Conservation (phyloP, 2,329 filamentous ascomycete genomes). For the Thielaviopsis populi region DNA sequence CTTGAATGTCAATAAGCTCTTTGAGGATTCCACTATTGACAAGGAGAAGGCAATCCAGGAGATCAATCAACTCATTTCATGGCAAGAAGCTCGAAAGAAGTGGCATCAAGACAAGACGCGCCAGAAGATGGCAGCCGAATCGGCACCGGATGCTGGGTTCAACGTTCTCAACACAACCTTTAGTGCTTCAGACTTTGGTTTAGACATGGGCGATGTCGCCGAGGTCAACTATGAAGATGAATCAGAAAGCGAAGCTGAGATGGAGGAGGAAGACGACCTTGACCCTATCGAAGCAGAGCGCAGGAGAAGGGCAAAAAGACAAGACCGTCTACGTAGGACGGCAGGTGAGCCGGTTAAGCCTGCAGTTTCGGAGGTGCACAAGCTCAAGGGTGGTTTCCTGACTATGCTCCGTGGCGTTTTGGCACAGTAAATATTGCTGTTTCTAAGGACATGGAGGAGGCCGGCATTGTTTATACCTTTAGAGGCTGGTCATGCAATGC, state of each 20-base stretch:
- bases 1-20: conserved; percentile 86
- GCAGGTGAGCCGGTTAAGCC: conserved; percentile 80
- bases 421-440: conserved; percentile 40
- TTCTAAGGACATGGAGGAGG: not conserved
- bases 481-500: too few relatives aligned
- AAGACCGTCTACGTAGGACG: conserved; percentile 63
- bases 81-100: conserved; percentile 91
- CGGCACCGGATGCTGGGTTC: conserved; percentile 28
- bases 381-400: conserved; percentile 65
- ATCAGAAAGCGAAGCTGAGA: conserved; percentile 44
- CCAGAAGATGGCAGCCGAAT: conserved; percentile 93
- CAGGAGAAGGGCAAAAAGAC: conserved; percentile 56
- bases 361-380: conserved; percentile 60
- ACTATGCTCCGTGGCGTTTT: conserved; percentile 69
- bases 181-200: conserved; percentile 71
- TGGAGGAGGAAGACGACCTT: conserved; percentile 61
- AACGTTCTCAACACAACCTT: conserved; percentile 45
- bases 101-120: conserved; percentile 97
- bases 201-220: conserved; percentile 73
- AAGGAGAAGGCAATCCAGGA: conserved; percentile 58
- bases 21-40: conserved; percentile 61
- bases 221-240: conserved; percentile 57
- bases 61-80: conserved; percentile 73
- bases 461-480: not conserved
- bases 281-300: conserved; percentile 84